Evolutionary conservation across 257 asterid species (phyloP).

Genomic region (Prunella vulgaris): DNA sequence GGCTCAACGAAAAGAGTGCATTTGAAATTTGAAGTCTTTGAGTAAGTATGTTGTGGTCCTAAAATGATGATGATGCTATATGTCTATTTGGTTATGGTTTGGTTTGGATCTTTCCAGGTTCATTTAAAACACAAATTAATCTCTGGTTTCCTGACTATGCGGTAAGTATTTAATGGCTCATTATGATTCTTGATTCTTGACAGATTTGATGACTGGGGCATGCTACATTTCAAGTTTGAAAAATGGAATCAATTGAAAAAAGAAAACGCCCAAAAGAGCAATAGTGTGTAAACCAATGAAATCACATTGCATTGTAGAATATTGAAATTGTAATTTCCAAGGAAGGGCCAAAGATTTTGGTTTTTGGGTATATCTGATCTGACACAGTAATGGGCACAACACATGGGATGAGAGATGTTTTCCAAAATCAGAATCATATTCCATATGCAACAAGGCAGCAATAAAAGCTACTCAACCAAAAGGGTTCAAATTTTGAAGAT

Average conservation of each 20-base stretch:
- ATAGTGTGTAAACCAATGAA: neutral
- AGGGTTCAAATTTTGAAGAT: conserved; percentile 34
- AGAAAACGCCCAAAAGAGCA: neutral
- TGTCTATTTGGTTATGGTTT: neutral
- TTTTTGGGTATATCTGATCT: conserved; percentile 12
- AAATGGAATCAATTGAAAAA: neutral
- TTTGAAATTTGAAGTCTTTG: conserved; percentile 28
- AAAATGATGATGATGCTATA: neutral
- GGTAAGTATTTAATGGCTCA: neutral
- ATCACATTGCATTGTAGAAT: no score
- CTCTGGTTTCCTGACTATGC: neutral
- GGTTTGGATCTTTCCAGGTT: conserved; percentile 11
- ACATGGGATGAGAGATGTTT: conserved; percentile 15
- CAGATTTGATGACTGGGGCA: conserved; percentile 13
- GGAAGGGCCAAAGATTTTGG: neutral
- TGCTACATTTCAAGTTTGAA: conserved; percentile 11
- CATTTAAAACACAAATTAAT: conserved; percentile 4
- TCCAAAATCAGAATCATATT: conserved; percentile 34
- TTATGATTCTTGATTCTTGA: neutral
- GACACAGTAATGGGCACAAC: conserved; percentile 19
- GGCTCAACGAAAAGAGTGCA: conserved; percentile 16
- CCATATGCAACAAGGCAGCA: conserved; percentile 35
- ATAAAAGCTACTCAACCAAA: conserved; percentile 22
- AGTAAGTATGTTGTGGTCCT: conserved; percentile 13
- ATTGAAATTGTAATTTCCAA: neutral